Evolutionary conservation across 2,329 filamentous ascomycete genomes (phyloP), one percentile per base, ranked within the genome.

Genomic region (Neofusicoccum cordaticola): DNA sequence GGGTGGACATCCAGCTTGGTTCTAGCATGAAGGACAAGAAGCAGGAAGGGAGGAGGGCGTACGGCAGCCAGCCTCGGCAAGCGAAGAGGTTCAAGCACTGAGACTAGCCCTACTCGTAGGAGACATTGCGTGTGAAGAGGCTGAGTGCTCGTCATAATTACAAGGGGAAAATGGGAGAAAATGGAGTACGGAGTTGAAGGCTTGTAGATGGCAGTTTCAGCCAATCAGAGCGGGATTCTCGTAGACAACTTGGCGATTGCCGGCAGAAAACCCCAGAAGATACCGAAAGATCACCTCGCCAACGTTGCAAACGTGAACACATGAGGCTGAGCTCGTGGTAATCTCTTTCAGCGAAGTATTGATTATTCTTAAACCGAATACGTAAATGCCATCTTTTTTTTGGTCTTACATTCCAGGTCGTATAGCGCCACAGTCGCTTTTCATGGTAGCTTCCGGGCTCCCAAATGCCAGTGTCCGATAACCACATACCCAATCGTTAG

Each of bases 31-130:
- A 88, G 69, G 91, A 91, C 80, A 90, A 90, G 79, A 83, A 79
- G 50, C 76, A 85, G 66, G 83, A 85, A 57, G 86, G 86, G 44
- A 82, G 91, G 70, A 82, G 89, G 72, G 84, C 85, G 11, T 95
- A 94, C 73, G 92, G 92, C 56, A 92, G 89, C 72, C 91, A 96
- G 79, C 90, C 90, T 39, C 84, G 83, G 72, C 89, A 91, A 77
- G 82, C 79, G 19, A 77, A 82, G 69, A 83, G 83, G 71, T 63
- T 63, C 61, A 56, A 44, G 22, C 50, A 44, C 27, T 63, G n/a
- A 47, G 42, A 22, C 4, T 7, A n/a, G 42, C 11, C 12, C 15
- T 44, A 12, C 27, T n/a, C 22, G 8, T 27, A n/a, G 34, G 15
- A 12, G n/a, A 22, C 2, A 27, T 35, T 27, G 12, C n/a, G 15